Evolutionary conservation across 176 grass and related monocot genomes (phyloP), one percentile per base, ranked within the genome.

Genomic region (Aegilops longissima): DNA sequence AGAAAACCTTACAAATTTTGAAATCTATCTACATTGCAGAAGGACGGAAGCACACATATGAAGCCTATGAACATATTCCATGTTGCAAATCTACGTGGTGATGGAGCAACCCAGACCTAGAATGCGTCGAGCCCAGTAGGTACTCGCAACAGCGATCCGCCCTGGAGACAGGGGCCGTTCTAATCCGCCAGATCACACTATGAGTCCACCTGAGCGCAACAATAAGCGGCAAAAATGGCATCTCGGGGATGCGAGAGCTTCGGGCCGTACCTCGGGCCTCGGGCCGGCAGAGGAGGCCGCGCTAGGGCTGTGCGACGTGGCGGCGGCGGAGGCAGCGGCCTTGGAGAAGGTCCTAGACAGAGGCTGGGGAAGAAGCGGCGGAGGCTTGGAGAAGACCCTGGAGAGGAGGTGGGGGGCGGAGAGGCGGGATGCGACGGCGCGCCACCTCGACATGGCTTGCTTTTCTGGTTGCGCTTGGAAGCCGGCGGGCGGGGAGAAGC

Each of bases 231-330:
- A 33, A 84, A 79, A 72, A 71, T 36, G 81, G 5, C n/a, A 30
- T 65, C 23, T 4, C 18, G 4, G 45, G 70, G 66, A 83, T 77
- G 84, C 27, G 23, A 30, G 70, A 23, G 39, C 31, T 40, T 33
- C 25, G 20, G 70, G 83, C 24, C 20, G 77, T 93, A 95, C 90
- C 93, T 93, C 86, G 27, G 90, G 83, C 78, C 87, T 90, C 56
- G 77, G 82, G 12, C 73, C 4, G 47, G 16, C 9, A 20, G 61
- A 29, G 21, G 76, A 9, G 29, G 78, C 20, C 1, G 58, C 58
- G 33, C 44, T 82, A 62, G 44, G 65, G 13, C 72, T n/a, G 82
- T 51, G 85, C 3, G 85, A 80, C 34, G 74, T 39, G 78, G 85
- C 21, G 40, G 87, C 25, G 66, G 49, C 16, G 29, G 89, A 71